These are phyloP conservation scores for Rhizopus arrhizus DNA, from an alignment of 371 early-diverging fungal species.

Conservation along the genomic window DNA sequence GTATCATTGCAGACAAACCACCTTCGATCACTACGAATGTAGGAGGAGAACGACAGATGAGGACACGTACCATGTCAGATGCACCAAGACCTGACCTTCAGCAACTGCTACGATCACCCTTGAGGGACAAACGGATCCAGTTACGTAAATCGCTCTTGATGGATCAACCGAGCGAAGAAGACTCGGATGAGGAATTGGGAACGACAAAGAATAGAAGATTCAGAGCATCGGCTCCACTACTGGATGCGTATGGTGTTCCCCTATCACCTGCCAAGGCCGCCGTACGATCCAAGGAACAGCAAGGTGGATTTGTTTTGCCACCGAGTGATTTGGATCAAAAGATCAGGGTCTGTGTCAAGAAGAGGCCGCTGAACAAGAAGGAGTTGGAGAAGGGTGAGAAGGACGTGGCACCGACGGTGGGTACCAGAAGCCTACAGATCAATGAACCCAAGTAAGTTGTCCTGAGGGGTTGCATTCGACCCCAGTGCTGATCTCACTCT, in stretches of 20 bases:
- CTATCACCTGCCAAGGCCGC: conserved; percentile 1
- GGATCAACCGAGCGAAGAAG: conserved; percentile 13
- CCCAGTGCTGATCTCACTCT: not conserved
- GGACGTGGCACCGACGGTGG: conserved; percentile 75
- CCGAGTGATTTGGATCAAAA: conserved; percentile 63
- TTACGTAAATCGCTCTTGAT: conserved; percentile 13
- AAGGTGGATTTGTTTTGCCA: not conserved
- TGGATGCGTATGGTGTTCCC: conserved; percentile 46
- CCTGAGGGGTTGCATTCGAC: not conserved
- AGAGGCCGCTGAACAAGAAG: conserved; percentile 86
- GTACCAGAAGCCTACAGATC: conserved; percentile 72
- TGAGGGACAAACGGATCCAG: conserved; percentile 8
- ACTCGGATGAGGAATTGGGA: conserved; percentile 22
- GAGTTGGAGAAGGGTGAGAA: conserved; percentile 76
- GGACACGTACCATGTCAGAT: conserved; percentile 35
- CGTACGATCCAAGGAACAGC: conserved; percentile 9
- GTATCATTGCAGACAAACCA: conserved; percentile 15
- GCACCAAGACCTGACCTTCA: conserved; percentile 19
- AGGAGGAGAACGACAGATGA: conserved; percentile 11
- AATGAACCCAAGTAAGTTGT: conserved; percentile 69
- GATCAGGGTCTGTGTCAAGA: conserved; percentile 95
- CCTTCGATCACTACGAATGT: conserved; percentile 1
- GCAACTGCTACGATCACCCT: not conserved
- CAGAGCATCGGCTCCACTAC: conserved; percentile 30
- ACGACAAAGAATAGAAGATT: conserved; percentile 36